A percentile compares a stretch with the other conserved stretches of the same genome.
Conservation (phyloP, 495 filamentous ascomycete genomes). For the Penicillium desertorum region DNA sequence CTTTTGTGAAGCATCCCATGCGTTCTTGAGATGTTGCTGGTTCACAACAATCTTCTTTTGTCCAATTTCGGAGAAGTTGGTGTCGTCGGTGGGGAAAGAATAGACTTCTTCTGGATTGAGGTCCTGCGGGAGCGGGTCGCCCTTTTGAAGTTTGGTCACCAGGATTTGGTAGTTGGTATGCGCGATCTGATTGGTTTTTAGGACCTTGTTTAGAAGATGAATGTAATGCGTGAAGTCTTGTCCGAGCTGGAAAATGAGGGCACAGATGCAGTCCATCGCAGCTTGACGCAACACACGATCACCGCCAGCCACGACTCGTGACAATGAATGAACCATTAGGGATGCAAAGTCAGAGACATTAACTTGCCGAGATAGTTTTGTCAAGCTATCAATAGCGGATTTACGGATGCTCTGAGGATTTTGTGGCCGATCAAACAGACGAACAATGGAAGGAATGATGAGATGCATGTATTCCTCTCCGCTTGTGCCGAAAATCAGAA, state of each 20-base stretch:
- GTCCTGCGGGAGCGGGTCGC: conserved; percentile 90
- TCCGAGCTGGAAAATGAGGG: conserved; percentile 92
- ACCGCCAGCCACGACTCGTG: conserved; percentile 67
- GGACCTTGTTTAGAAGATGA: conserved; percentile 79
- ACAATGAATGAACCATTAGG: conserved; percentile 87
- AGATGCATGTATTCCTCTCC: conserved; percentile 99
- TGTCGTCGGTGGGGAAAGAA: conserved; percentile 73
- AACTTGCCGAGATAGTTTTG: conserved; percentile 91
- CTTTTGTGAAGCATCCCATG: conserved; percentile 94
- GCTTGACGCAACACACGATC: conserved; percentile 75
- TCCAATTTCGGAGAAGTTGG: conserved; percentile 73
- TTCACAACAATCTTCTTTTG: conserved; percentile 95
- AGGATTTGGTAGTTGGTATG: conserved; percentile 89
- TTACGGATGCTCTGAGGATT: conserved; percentile 77
- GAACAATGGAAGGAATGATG: conserved; percentile 93
- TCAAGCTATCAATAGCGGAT: conserved; percentile 89
- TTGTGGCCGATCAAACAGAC: conserved; percentile 80
- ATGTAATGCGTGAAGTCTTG: conserved; percentile 93
- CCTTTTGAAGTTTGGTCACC: conserved; percentile 88
- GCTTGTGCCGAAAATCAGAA: conserved; percentile 93
- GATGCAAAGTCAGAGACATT: conserved; percentile 97
- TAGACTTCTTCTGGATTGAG: conserved; percentile 86
- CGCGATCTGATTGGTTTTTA: conserved; percentile 64
- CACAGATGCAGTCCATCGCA: conserved; percentile 93
- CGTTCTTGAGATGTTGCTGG: conserved; percentile 93